These are phyloP conservation scores for Coemansia guatemalensis DNA, from an alignment of 192 early-diverging fungal genomes.

Conservation along the genomic window DNA sequence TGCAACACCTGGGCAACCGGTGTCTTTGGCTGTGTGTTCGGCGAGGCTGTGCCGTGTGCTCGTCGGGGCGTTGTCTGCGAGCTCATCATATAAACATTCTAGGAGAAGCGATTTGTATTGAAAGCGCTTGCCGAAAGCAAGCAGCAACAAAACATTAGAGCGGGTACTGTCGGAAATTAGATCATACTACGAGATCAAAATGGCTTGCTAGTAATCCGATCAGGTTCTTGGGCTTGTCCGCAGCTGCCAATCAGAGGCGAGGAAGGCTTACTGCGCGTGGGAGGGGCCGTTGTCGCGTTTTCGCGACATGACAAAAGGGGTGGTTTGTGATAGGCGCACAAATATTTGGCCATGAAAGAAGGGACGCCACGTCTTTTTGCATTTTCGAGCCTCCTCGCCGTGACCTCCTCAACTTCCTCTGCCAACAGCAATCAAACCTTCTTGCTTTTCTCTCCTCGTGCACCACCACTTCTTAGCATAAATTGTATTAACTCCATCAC, in stretches of 20 bases:
- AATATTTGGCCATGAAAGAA: not conserved
- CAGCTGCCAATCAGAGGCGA: not conserved
- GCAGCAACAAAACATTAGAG: not conserved
- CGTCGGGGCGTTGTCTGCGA: slow-evolving; percentile 27
- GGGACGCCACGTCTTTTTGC: not conserved
- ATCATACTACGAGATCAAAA: not conserved
- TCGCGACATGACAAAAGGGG: not conserved
- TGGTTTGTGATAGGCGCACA: not conserved
- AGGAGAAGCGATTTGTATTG: not conserved
- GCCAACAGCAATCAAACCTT: not conserved
- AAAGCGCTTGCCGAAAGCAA: not conserved
- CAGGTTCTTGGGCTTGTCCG: not conserved
- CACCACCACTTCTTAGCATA: not conserved
- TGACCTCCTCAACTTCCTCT: not conserved
- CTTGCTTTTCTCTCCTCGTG: slow-evolving; percentile 1
- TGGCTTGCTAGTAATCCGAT: not conserved
- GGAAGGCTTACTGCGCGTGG: not conserved
- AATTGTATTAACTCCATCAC: not conserved
- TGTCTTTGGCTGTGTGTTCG: slow-evolving; percentile 12
- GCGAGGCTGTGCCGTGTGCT: not conserved
- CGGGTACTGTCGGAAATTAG: not conserved
- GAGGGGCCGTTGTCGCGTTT: not conserved
- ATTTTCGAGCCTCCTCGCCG: not conserved
- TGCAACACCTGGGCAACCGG: slow-evolving; percentile 14
- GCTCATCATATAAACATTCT: slow-evolving; percentile 14